Percentiles rank a stretch among this genome's conserved stretches.
Conservation (phyloP, 768 basidiomycete species). For the Mycena sanguinolenta region DNA sequence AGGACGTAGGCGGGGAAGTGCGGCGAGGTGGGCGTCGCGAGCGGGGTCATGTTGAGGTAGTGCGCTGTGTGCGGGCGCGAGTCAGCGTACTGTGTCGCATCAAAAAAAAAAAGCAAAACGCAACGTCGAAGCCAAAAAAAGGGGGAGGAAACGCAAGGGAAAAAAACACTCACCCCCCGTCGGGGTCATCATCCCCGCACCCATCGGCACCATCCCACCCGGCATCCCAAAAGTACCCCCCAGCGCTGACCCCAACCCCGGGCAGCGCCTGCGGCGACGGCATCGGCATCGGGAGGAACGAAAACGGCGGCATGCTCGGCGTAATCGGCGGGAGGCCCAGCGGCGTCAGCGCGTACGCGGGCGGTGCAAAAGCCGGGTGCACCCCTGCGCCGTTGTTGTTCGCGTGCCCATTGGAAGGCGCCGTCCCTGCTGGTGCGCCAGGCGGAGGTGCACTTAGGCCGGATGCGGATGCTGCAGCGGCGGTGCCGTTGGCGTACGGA, state of each 20-base stretch:
- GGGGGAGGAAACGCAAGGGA: neutral
- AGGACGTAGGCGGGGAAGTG: slow-evolving; percentile 34
- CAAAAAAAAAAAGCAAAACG: neutral
- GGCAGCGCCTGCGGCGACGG: slow-evolving; percentile 33
- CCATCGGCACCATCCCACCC: slow-evolving; percentile 11
- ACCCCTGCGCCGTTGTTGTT: neutral
- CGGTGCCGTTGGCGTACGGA: slow-evolving; percentile 38
- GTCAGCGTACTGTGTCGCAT: neutral
- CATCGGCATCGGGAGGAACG: slow-evolving; percentile 72
- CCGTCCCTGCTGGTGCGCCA: neutral
- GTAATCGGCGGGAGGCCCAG: slow-evolving; percentile 92
- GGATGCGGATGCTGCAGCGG: slow-evolving; percentile 45
- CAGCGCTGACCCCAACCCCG: too few species aligned
- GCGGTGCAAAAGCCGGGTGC: slow-evolving; percentile 47
- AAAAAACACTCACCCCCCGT: slow-evolving; percentile 22
- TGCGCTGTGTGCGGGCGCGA: slow-evolving; percentile 14
- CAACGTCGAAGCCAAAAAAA: too few species aligned
- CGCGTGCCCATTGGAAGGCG: neutral
- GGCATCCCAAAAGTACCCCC: slow-evolving; percentile 29
- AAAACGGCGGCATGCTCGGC: slow-evolving; percentile 97
- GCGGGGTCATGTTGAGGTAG: slow-evolving; percentile 37
- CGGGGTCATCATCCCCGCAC: slow-evolving; percentile 33
- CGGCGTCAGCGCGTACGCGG: slow-evolving; percentile 67
- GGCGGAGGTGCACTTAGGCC: neutral
- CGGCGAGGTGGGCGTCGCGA: slow-evolving; percentile 37